phyloP scores from a whole-genome alignment of 805 yeast genomes.

The Candida chilensis region DNA sequence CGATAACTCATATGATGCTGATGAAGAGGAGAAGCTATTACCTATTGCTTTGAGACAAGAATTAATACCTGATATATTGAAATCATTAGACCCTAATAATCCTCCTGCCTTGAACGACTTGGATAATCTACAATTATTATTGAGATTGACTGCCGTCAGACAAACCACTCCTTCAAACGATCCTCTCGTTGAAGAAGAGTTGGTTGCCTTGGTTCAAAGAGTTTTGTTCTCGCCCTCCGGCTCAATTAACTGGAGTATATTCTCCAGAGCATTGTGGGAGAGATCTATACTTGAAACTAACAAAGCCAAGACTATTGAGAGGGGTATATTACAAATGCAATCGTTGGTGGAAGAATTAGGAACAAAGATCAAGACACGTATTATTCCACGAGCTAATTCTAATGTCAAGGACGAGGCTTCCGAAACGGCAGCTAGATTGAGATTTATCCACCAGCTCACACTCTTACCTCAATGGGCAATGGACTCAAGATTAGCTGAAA shows the following conservation, averaged over 20 bases:
- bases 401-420: slow-evolving; percentile 17
- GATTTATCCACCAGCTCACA: slow-evolving; percentile 67
- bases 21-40: slow-evolving; percentile 31
- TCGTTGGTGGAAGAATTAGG: slow-evolving; percentile 86
- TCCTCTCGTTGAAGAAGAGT: slow-evolving; percentile 70
- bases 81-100: slow-evolving; percentile 62
- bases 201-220: slow-evolving; percentile 68
- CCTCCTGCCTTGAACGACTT: slow-evolving; percentile 67
- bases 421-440: slow-evolving; percentile 43
- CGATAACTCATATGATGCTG: slow-evolving; percentile 17
- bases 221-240: slow-evolving; percentile 45
- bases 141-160: slow-evolving; percentile 54
- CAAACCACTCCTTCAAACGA: slow-evolving; percentile 68
- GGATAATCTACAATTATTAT: slow-evolving; percentile 67
- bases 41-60: slow-evolving; percentile 58
- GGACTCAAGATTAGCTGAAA: slow-evolving; percentile 78
- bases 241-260: slow-evolving; percentile 64
- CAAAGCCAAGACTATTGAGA: slow-evolving; percentile 79
- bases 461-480: slow-evolving; percentile 78
- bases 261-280: slow-evolving; percentile 81
- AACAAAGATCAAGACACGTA: slow-evolving; percentile 45
- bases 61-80: slow-evolving; percentile 49
- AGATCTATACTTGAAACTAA: slow-evolving; percentile 77
- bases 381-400: slow-evolving; percentile 36
- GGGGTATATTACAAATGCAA: slow-evolving; percentile 91